Percentiles rank a stretch among this genome's conserved stretches.
Conservation (phyloP, 768 basidiomycete species). For the Pisolithus albus region DNA sequence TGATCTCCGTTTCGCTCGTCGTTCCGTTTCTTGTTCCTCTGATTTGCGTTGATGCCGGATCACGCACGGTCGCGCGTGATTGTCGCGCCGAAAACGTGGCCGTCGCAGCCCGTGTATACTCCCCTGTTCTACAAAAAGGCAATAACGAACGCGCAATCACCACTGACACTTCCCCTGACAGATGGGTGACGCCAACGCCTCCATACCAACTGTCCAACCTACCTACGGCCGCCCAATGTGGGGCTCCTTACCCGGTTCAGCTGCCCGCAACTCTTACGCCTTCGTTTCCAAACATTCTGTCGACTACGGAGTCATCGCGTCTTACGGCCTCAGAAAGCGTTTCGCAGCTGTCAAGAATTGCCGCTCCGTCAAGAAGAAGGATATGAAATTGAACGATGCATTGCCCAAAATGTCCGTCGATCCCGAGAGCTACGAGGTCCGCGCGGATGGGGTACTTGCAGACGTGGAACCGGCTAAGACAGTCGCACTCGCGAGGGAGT, state of each 20-base stretch:
- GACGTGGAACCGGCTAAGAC: slow-evolving; percentile 69
- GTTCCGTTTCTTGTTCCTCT: neutral
- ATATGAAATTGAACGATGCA: slow-evolving; percentile 90
- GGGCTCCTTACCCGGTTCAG: slow-evolving; percentile 72
- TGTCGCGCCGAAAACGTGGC: no score
- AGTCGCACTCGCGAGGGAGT: slow-evolving; percentile 62
- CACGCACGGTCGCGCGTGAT: no score
- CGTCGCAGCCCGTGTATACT: no score
- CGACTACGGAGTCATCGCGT: slow-evolving; percentile 46
- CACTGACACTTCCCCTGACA: slow-evolving; percentile 21
- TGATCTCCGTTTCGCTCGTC: neutral
- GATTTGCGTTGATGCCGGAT: neutral
- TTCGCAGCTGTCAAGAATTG: slow-evolving; percentile 73
- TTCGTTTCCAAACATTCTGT: slow-evolving; percentile 82
- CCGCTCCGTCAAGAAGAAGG: slow-evolving; percentile 67
- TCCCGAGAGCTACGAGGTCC: slow-evolving; percentile 85
- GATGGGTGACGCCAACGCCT: slow-evolving; percentile 97
- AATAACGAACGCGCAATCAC: neutral
- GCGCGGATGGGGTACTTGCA: slow-evolving; percentile 67
- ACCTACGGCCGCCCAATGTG: slow-evolving; percentile 88
- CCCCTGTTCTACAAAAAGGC: no score
- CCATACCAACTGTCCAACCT: slow-evolving; percentile 94
- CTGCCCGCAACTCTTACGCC: slow-evolving; percentile 74
- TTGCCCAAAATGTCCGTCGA: slow-evolving; percentile 85
- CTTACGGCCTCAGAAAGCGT: slow-evolving; percentile 67